Conservation (phyloP, 2,329 filamentous ascomycete genomes). For the Coniochaeta sp. region DNA sequence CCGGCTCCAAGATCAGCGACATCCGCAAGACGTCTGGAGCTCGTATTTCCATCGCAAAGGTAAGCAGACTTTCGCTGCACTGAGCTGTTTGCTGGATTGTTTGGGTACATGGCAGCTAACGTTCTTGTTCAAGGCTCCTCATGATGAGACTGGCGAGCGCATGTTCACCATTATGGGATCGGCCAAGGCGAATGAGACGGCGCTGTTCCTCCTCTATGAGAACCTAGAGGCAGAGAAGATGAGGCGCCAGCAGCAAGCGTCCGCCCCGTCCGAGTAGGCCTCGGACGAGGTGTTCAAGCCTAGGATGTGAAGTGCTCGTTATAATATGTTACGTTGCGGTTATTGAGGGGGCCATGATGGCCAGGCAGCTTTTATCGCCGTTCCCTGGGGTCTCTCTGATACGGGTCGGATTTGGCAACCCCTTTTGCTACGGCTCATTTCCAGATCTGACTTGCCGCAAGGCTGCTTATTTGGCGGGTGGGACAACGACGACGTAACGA, state of each 20-base stretch:
- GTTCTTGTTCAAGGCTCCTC: slow-evolving; percentile 58
- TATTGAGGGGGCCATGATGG: not conserved
- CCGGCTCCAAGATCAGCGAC: slow-evolving; percentile 95
- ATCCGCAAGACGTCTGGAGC: slow-evolving; percentile 95
- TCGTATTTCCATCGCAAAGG: slow-evolving; percentile 95
- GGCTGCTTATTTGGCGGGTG: slow-evolving; percentile 44
- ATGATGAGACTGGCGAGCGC: slow-evolving; percentile 94
- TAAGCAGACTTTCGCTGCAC: slow-evolving; percentile 20
- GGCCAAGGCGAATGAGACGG: slow-evolving; percentile 88
- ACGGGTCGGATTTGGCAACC: slow-evolving; percentile 45
- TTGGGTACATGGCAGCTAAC: not conserved
- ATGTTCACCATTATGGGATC: slow-evolving; percentile 99
- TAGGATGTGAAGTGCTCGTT: slow-evolving; percentile 16
- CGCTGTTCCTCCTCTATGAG: slow-evolving; percentile 93
- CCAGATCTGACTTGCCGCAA: slow-evolving; percentile 59
- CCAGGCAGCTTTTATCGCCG: not conserved
- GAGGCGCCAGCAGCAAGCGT: slow-evolving; percentile 70
- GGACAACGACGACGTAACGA: slow-evolving; percentile 39
- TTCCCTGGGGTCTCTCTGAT: slow-evolving; percentile 25
- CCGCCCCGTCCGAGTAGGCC: slow-evolving; percentile 45
- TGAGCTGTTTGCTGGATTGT: not conserved
- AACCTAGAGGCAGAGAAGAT: slow-evolving; percentile 99
- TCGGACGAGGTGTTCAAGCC: slow-evolving; percentile 13
- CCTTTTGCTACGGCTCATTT: slow-evolving; percentile 35
- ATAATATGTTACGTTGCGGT: slow-evolving; percentile 1